phyloP scores from a whole-genome alignment of 306 rosid genomes.

The Luffa acutangula region DNA sequence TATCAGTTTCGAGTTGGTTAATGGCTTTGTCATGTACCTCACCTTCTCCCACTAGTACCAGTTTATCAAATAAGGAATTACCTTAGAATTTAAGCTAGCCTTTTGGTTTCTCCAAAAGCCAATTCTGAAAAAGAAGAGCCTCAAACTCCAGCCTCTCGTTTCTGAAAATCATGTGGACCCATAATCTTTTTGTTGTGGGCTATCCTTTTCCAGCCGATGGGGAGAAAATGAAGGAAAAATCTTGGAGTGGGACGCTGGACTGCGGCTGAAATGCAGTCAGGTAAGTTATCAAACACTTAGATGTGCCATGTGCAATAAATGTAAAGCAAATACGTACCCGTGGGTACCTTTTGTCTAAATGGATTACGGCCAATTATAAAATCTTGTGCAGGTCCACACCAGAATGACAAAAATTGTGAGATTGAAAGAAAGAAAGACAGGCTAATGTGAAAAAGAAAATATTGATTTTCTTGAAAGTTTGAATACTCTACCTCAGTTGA shows the following conservation, averaged over 20 bases:
- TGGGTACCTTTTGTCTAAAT: not conserved
- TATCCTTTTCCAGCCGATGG: not conserved
- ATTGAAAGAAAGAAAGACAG: not conserved
- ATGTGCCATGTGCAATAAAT: slow-evolving; percentile 1
- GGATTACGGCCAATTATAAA: not conserved
- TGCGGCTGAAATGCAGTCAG: not conserved
- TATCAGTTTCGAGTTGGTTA: not conserved
- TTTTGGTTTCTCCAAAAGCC: slow-evolving; percentile 22
- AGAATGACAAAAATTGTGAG: not conserved
- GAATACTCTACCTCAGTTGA: not conserved
- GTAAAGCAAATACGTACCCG: not conserved
- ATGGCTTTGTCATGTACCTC: not conserved
- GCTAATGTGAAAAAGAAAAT: not conserved
- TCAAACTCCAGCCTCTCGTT: not conserved
- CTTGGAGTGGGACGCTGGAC: not conserved
- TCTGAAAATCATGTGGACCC: not conserved
- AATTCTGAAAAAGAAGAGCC: not conserved
- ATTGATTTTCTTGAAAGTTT: not conserved
- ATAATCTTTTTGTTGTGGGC: not conserved
- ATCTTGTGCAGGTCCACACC: not conserved
- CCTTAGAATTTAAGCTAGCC: not conserved
- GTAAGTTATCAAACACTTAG: not conserved
- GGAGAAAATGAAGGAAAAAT: not conserved
- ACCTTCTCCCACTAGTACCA: not conserved
- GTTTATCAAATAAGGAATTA: not conserved